These are phyloP conservation scores for Zhuliangozyma blackwelliae DNA, from an alignment of 1,139 yeast species.

Conservation along the genomic window DNA sequence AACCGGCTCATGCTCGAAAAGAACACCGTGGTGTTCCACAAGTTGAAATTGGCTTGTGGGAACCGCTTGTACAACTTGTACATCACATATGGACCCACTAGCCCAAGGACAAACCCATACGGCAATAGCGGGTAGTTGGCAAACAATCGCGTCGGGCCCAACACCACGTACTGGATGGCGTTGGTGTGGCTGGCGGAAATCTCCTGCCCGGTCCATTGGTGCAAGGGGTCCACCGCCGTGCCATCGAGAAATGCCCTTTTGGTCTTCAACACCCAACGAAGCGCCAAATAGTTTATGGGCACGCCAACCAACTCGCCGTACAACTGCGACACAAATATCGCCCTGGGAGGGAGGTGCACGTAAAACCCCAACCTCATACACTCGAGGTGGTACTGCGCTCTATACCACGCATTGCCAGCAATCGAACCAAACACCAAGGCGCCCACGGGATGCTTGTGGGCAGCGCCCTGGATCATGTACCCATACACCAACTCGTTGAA, in stretches of 20 bases:
- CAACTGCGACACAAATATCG: constrained; percentile 45
- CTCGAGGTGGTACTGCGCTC: constrained; percentile 48
- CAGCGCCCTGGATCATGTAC: constrained; percentile 30
- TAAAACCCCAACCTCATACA: constrained; percentile 48
- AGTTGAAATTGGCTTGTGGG: constrained; percentile 23
- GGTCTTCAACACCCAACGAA: constrained; percentile 40
- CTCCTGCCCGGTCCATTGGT: constrained; percentile 51
- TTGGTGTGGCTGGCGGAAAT: constrained; percentile 40
- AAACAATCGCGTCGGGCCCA: constrained; percentile 45
- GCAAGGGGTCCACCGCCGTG: constrained; percentile 35
- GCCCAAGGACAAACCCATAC: constrained; percentile 40
- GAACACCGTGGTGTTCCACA: constrained; percentile 47
- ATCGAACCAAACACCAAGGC: constrained; percentile 47
- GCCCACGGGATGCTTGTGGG: constrained; percentile 40
- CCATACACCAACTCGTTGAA: constrained; percentile 49
- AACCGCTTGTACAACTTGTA: constrained; percentile 23
- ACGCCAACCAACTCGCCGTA: constrained; percentile 50
- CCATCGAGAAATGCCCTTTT: constrained; percentile 40
- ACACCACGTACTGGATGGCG: constrained; percentile 46
- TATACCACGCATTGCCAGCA: constrained; percentile 52
- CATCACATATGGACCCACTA: constrained; percentile 31
- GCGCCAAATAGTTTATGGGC: constrained; percentile 44
- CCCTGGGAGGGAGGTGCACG: constrained; percentile 43
- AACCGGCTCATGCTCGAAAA: constrained; percentile 45
- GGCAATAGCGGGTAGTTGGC: constrained; percentile 38